These are phyloP conservation scores for Pseudogymnoascus sp. DNA, from an alignment of 2,329 filamentous ascomycete species.

Conservation along the genomic window DNA sequence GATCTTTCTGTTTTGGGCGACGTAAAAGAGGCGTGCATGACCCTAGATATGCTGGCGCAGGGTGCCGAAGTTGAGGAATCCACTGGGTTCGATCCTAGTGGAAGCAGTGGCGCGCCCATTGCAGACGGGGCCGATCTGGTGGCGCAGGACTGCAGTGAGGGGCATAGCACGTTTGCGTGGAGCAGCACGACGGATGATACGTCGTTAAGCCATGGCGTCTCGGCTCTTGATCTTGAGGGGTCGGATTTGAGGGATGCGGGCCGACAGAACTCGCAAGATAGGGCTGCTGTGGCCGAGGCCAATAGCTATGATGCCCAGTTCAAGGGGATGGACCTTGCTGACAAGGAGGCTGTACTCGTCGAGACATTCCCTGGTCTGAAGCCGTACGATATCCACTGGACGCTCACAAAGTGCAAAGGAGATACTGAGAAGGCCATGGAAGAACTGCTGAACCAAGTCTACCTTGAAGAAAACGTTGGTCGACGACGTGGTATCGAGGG, in stretches of 20 bases:
- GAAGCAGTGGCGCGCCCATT: constrained; percentile 42
- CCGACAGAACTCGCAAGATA: constrained; percentile 53
- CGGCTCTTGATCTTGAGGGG: constrained; percentile 21
- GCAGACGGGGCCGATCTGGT: background rate
- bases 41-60: constrained; percentile 59
- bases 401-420: constrained; percentile 59
- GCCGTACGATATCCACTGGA: constrained; percentile 56
- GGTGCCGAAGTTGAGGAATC: constrained; percentile 61
- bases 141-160: background rate
- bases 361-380: constrained; percentile 68
- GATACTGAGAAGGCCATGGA: constrained; percentile 68
- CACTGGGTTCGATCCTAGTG: constrained; percentile 71
- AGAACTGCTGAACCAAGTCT: constrained; percentile 70
- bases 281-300: background rate
- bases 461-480: constrained; percentile 61
- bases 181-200: constrained; percentile 26
- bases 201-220: constrained; percentile 21
- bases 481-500: constrained; percentile 72
- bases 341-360: constrained; percentile 56
- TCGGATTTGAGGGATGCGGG: constrained; percentile 29
- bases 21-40: constrained; percentile 47
- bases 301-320: background rate
- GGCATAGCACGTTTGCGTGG: constrained; percentile 20
- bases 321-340: constrained; percentile 44
- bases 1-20: constrained; percentile 50